Conservation (phyloP, 2,329 filamentous ascomycete genomes). For the Neofusicoccum sp. region DNA sequence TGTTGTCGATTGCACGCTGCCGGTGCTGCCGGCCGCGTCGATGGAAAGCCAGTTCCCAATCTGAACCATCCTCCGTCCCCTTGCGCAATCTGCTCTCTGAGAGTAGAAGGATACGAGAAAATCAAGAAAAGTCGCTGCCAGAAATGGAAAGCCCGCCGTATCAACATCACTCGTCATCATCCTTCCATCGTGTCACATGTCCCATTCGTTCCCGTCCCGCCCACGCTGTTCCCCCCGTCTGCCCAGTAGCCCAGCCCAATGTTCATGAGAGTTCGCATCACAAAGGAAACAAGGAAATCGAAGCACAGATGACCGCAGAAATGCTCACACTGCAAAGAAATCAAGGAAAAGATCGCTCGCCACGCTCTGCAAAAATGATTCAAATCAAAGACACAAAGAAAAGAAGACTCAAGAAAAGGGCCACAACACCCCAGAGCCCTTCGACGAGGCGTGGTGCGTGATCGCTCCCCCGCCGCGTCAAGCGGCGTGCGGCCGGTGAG, state of each 20-base stretch:
- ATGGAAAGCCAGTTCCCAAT: slow-evolving; percentile 15
- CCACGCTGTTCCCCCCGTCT: slow-evolving; percentile 7
- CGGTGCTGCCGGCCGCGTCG: background rate
- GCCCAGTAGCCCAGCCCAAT: background rate
- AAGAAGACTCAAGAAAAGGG: slow-evolving; percentile 36
- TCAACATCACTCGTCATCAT: slow-evolving; percentile 19
- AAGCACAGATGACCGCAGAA: slow-evolving; percentile 22
- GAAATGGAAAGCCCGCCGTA: slow-evolving; percentile 15
- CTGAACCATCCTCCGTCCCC: background rate
- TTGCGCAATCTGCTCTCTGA: background rate
- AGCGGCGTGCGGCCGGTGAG: background rate
- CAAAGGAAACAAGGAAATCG: slow-evolving; percentile 19
- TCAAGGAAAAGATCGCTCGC: slow-evolving; percentile 33
- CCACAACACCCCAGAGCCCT: slow-evolving; percentile 19
- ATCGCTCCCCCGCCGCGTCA: slow-evolving; percentile 1
- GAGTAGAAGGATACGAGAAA: slow-evolving; percentile 32
- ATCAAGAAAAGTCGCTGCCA: slow-evolving; percentile 36
- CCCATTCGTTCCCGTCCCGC: slow-evolving; percentile 8
- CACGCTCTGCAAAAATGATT: slow-evolving; percentile 31
- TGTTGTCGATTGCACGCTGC: slow-evolving; percentile 2
- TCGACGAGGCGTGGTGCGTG: background rate
- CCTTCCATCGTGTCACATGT: slow-evolving; percentile 19
- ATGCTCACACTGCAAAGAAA: slow-evolving; percentile 19
- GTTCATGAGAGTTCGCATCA: slow-evolving; percentile 4
- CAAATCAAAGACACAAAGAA: slow-evolving; percentile 30